A percentile compares a stretch with the other conserved stretches of the same genome.
phyloP scores from a whole-genome alignment of 2,329 filamentous ascomycete genomes.

The Hypoxylon sp. region DNA sequence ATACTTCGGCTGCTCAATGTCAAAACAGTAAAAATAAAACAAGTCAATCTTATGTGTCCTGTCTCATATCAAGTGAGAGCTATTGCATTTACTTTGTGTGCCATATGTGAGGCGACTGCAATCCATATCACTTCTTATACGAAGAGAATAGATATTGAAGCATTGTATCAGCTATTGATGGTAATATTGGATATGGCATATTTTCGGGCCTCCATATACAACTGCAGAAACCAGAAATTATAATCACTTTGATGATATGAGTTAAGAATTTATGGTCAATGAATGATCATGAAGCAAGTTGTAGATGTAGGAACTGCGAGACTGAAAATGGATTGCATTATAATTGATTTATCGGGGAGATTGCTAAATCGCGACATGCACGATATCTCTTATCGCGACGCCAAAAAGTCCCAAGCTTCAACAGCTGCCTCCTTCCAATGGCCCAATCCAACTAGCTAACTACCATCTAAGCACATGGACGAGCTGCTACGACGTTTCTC shows the following conservation, averaged over 20 bases:
- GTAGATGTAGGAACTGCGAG: too few relatives aligned
- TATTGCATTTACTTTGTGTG: neutral
- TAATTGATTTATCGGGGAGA: neutral
- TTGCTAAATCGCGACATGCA: slow-evolving; percentile 1
- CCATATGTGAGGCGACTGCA: neutral
- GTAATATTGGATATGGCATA: too few relatives aligned
- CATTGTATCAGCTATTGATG: neutral
- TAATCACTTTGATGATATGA: too few relatives aligned
- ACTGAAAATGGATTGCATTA: too few relatives aligned
- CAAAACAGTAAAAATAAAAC: neutral
- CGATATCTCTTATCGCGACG: slow-evolving; percentile 36
- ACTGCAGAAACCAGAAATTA: neutral
- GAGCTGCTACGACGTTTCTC: neutral
- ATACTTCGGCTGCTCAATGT: neutral
- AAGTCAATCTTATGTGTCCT: neutral
- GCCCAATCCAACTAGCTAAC: neutral
- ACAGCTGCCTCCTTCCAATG: slow-evolving; percentile 9
- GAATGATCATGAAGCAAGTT: too few relatives aligned
- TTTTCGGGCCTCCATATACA: neutral
- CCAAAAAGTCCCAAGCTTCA: slow-evolving; percentile 30
- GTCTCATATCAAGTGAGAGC: neutral
- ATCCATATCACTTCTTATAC: neutral
- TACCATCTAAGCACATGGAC: neutral
- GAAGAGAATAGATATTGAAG: neutral
- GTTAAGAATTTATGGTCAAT: neutral